These are phyloP conservation scores for Rhynchosporium secalis DNA, from an alignment of 2,329 filamentous ascomycete species.

Conservation along the genomic window DNA sequence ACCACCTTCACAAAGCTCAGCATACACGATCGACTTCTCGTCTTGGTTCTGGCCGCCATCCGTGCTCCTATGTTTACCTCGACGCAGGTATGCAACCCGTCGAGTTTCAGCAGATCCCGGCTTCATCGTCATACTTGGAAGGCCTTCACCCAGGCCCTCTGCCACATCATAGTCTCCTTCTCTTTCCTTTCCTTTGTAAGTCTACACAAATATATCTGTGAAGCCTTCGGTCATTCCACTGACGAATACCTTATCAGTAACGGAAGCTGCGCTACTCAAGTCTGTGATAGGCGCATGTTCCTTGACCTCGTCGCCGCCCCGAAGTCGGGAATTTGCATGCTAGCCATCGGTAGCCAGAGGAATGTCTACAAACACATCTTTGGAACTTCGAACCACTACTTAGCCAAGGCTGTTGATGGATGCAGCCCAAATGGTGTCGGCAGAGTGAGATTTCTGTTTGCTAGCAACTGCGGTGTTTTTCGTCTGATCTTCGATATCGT, in stretches of 20 bases:
- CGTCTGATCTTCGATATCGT: neutral
- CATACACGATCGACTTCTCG: slow-evolving; percentile 12
- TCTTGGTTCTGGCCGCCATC: slow-evolving; percentile 12
- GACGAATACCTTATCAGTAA: slow-evolving; percentile 61
- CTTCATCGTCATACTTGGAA: slow-evolving; percentile 15
- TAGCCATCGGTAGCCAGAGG: slow-evolving; percentile 53
- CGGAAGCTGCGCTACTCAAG: slow-evolving; percentile 68
- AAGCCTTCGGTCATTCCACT: neutral
- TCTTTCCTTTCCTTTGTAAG: slow-evolving; percentile 21
- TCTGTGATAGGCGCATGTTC: slow-evolving; percentile 77
- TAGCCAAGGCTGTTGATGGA: slow-evolving; percentile 18
- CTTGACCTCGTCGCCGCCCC: slow-evolving; percentile 72
- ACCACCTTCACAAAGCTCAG: slow-evolving; percentile 14
- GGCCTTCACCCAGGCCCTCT: slow-evolving; percentile 22
- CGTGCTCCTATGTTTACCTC: slow-evolving; percentile 15
- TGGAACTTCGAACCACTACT: neutral
- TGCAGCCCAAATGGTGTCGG: slow-evolving; percentile 3
- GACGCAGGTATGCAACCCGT: slow-evolving; percentile 22
- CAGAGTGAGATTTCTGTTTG: neutral
- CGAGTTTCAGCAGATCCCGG: slow-evolving; percentile 11
- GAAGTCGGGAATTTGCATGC: slow-evolving; percentile 51
- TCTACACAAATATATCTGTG: slow-evolving; percentile 18
- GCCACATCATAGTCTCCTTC: slow-evolving; percentile 20
- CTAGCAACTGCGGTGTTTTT: neutral
- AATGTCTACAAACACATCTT: slow-evolving; percentile 47